Conservation (phyloP, 1,284 basidiomycete genomes). For the Tylopilus sp. region DNA sequence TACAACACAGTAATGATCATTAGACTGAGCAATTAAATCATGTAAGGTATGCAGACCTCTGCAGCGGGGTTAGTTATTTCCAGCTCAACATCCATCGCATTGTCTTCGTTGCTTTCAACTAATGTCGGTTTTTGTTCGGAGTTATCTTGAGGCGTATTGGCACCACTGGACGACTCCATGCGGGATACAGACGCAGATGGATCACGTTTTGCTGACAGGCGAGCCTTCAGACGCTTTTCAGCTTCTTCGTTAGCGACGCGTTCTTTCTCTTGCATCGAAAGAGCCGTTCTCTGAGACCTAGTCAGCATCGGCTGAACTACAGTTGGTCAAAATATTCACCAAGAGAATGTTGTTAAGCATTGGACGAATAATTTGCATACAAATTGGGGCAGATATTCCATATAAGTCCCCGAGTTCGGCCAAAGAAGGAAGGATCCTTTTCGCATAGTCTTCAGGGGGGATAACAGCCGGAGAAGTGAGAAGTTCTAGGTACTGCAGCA, state of each 20-base stretch:
- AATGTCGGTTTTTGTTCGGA: conserved; percentile 36
- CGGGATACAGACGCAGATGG: conserved; percentile 55
- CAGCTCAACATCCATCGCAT: conserved; percentile 51
- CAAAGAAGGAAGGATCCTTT: conserved; percentile 68
- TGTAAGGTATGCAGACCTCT: conserved; percentile 22
- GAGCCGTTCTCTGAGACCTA: conserved; percentile 49
- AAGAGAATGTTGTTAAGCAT: conserved; percentile 66
- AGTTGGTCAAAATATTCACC: conserved; percentile 41
- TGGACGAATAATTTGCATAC: conserved; percentile 90
- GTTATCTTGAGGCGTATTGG: conserved; percentile 36
- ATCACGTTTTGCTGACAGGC: conserved; percentile 72
- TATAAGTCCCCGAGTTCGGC: conserved; percentile 70
- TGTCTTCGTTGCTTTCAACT: conserved; percentile 47
- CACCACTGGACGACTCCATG: conserved; percentile 57
- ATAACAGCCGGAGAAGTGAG: conserved; percentile 64
- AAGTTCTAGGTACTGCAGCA: conserved; percentile 74
- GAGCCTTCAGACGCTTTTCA: conserved; percentile 74
- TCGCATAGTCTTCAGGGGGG: conserved; percentile 60
- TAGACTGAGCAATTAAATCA: conserved; percentile 1
- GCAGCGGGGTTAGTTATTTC: conserved; percentile 14
- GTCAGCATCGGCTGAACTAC: conserved; percentile 11
- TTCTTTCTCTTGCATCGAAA: conserved; percentile 63
- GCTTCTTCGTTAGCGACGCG: conserved; percentile 66
- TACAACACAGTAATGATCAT: conserved; percentile 31
- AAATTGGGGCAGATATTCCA: conserved; percentile 78